Evolutionary conservation across 352 stramenopile genomes (phyloP), one percentile per base, ranked within the genome.

Genomic region (Phytophthora colocasiae): DNA sequence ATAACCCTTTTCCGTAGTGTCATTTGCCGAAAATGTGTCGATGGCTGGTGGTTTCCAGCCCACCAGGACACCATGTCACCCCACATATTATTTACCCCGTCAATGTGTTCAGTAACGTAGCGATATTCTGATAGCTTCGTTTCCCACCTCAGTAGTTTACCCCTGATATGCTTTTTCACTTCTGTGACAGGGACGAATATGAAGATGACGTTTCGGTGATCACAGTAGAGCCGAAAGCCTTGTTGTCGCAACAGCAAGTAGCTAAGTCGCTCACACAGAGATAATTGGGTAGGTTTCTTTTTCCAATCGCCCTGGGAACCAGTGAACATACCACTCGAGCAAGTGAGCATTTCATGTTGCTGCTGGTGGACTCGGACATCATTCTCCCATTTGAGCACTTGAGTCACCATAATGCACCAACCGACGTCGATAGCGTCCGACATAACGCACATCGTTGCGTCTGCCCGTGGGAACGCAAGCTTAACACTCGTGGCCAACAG

Each of bases 41-140:
- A 0, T 14, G 15, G 14, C 3, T 12, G 4, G 10, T 50, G 44
- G 24, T 50, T 36, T 11, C 22, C 22, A 6, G 24, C 44, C 44
- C 44, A 24, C 4, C 44, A 5, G 26, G 45, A 52, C 12, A 39
- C 26, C 45, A 39, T 52, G 14, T 39, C 45, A 14, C 26, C 15
- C 15, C 45, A 52, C 4, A 52, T 5, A 15, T 40, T 52, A 10
- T 9, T 34, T 34, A 9, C 10, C 6, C 36, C 41, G 39, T 32
- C 29, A n/a, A 58, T 24, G 19, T 58, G 39, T 10, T 58, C 51
- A 17, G 49, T 41, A 5, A 36, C 49, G 9, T 56, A 56, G 29
- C 44, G 43, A 19, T 56, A 56, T 11, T 22, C 49, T 10, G 49
- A 34, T 36, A 56, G 17, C 29, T 56, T 56, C 49, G 44, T 56